Percentiles rank a stretch among this genome's conserved stretches.
Evolutionary conservation across 345 rosid genomes (phyloP).

Genomic region (Populus ilicifolia): DNA sequence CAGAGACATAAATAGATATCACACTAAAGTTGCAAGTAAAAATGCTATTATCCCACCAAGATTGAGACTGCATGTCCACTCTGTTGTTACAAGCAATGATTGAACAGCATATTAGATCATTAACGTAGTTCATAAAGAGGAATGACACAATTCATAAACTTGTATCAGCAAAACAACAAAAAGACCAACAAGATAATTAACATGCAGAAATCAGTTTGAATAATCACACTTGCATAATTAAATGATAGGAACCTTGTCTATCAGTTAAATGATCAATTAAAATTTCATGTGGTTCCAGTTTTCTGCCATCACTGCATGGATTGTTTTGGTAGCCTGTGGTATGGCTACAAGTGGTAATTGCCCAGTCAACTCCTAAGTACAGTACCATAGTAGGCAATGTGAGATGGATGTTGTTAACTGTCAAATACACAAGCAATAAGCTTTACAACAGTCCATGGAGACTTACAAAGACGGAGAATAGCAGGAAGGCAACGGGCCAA

Average conservation of each 20-base stretch:
- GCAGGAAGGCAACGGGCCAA: slow-evolving; percentile 91
- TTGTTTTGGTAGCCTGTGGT: not conserved
- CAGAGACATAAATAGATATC: not conserved
- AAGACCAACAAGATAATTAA: not conserved
- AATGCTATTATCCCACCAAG: not conserved
- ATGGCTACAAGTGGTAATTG: not conserved
- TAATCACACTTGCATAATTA: not conserved
- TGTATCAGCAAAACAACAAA: not conserved
- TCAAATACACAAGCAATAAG: slow-evolving; percentile 9
- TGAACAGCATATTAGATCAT: not conserved
- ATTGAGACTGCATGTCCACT: not conserved
- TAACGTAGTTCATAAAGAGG: not conserved
- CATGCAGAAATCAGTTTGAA: not conserved
- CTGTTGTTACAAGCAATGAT: not conserved
- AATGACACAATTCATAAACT: not conserved
- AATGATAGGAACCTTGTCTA: not conserved
- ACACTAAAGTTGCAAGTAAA: not conserved
- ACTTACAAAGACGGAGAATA: slow-evolving; percentile 93
- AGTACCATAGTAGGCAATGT: not conserved
- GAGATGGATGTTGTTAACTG: not conserved
- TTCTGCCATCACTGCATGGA: not conserved
- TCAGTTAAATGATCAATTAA: not conserved
- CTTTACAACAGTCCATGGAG: slow-evolving; percentile 3
- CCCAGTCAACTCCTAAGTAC: not conserved
- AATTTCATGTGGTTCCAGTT: not conserved